Base-by-base conservation (phyloP, 345 rosid species). In the Diplotaxis tenuifolia region DNA sequence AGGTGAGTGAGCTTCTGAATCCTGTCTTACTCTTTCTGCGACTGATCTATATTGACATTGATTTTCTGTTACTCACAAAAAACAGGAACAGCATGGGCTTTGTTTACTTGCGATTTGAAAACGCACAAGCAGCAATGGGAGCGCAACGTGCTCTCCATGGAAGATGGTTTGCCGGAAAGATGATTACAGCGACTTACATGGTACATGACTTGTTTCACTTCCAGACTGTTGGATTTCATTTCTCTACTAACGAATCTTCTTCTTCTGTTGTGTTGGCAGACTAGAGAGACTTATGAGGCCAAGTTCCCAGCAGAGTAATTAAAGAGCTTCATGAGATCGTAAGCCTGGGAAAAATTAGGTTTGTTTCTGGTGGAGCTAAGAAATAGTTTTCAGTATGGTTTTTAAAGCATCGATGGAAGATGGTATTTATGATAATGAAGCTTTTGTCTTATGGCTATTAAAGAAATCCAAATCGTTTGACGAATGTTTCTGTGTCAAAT, bases 91-190 rank as follows among this genome's bases (percentile, higher is more conserved):
- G 86, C 72, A 83, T 86, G 7, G 99, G 98, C 19, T 89, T 87
- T 75, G 99, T 96, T 18, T 96, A 89, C 84, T 72, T 96, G 80
- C 82, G 84, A 60, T 92, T 96, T 29, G 90, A 85, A 74, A 84
- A 83, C 38, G 23, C 80, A 2, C 84, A 86, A 67, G 79, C 91
- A 73, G 96, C 98, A 12, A 60, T 76, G 20, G 79, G 62, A n/a
- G 97, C 98, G 0, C 99, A 90, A 38, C 90, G 82, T 9, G 90
- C 95, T 4, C 90, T 96, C 23, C 99, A 96, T 61, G 97, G 98
- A 21, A 82, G 99, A 81, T 96, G 99, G 98, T 96, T 96, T 81
- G 99, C 99, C 2, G 98, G 95, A 61, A 90, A 92, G 80, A 89
- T 92, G 98, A 96, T 92, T 55, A 90, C 96, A 4, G 99, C 98